These are phyloP conservation scores for Phytophthora tentaculata DNA, from an alignment of 352 stramenopile genomes.

Conservation along the genomic window DNA sequence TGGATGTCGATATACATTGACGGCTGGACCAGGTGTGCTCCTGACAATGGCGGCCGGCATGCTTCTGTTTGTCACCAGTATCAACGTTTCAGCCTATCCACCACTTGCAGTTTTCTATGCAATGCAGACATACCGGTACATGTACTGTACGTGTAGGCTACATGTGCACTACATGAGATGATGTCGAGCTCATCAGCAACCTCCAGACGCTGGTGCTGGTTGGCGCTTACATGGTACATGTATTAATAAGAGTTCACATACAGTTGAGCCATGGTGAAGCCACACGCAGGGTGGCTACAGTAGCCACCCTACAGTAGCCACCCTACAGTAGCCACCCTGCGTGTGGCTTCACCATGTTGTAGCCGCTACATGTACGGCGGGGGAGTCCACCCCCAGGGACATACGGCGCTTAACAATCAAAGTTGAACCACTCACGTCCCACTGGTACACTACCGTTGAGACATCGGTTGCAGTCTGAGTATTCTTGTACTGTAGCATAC, in stretches of 20 bases:
- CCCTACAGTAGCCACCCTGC: slow-evolving; percentile 12
- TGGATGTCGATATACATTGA: background rate
- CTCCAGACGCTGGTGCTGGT: background rate
- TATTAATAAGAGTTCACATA: slow-evolving; percentile 7
- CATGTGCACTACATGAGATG: too few relatives aligned
- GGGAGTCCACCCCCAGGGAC: too few relatives aligned
- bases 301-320: too few relatives aligned
- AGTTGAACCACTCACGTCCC: slow-evolving; percentile 22
- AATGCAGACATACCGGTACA: slow-evolving; percentile 25
- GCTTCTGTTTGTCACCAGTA: slow-evolving; percentile 23
- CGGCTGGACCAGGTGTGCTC: too few relatives aligned
- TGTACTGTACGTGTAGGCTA: background rate
- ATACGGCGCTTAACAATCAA: slow-evolving; percentile 35
- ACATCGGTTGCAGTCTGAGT: slow-evolving; percentile 18
- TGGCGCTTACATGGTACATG: too few relatives aligned
- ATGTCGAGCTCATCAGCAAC: slow-evolving; percentile 10
- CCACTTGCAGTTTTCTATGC: slow-evolving; percentile 10
- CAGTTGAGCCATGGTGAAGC: slow-evolving; percentile 23
- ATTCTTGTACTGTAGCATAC: slow-evolving; percentile 16
- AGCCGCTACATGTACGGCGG: too few relatives aligned
- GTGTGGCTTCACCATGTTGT: slow-evolving; percentile 24
- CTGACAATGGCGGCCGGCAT: background rate
- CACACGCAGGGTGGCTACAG: slow-evolving; percentile 21
- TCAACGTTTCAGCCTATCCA: slow-evolving; percentile 22
- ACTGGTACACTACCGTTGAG: slow-evolving; percentile 16